Evolutionary conservation across 2,329 filamentous ascomycete species (phyloP).

Genomic region (Sclerotinia subarctica): DNA sequence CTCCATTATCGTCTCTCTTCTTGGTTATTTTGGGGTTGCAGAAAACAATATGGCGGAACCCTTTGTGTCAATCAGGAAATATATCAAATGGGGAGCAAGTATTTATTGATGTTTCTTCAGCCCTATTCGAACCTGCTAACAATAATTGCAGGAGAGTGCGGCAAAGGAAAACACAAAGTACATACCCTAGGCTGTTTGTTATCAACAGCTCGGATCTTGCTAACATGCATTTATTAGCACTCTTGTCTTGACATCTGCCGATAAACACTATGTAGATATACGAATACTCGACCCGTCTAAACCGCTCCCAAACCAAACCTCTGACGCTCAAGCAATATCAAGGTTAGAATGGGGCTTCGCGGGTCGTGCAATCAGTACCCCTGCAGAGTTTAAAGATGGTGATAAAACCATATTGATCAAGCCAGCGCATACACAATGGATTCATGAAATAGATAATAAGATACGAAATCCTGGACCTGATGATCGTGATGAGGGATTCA

Average conservation of each 20-base stretch:
- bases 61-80: constrained; percentile 30
- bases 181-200: background rate
- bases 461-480: constrained; percentile 25
- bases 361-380: constrained; percentile 24
- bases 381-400: constrained; percentile 21
- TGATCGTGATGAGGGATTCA: constrained; percentile 37
- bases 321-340: constrained; percentile 19
- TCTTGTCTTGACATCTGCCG: constrained; percentile 36
- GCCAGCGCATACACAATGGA: constrained; percentile 34
- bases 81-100: constrained; percentile 35
- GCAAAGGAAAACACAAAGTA: constrained; percentile 31
- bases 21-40: background rate
- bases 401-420: constrained; percentile 21
- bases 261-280: constrained; percentile 36
- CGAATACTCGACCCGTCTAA: constrained; percentile 29
- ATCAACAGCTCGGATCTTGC: background rate
- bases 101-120: background rate
- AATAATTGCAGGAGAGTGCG: constrained; percentile 26
- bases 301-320: constrained; percentile 6
- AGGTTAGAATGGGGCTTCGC: constrained; percentile 38
- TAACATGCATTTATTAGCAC: constrained; percentile 28
- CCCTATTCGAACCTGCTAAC: background rate
- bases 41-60: constrained; percentile 20
- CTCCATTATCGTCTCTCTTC: background rate
- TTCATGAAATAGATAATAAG: constrained; percentile 34